Base-by-base conservation (phyloP, 2,329 filamentous ascomycete species). In the Didymella glomerata region DNA sequence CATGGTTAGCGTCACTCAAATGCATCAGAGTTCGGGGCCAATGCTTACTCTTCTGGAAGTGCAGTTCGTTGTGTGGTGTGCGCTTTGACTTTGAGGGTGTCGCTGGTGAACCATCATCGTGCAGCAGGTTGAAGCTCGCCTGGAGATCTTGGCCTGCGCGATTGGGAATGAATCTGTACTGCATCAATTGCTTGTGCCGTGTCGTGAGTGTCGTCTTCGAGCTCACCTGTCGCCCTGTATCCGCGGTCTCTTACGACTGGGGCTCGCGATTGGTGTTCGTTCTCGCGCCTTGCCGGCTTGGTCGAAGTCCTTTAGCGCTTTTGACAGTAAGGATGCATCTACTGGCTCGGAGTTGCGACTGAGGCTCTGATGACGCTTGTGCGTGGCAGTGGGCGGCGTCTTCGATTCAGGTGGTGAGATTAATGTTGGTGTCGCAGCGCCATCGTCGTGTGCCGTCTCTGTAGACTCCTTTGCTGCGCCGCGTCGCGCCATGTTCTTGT, bases 91-190 rank as follows among this genome's bases (percentile, higher is more conserved):
- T 91, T 4, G 93, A 94, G 1, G 94, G 92, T 1, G 93, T 97
- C 13, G 94, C 91, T 20, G 95, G 95, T 20, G 94, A 97, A 38
- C 90, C 93, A 75, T 97, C 93, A 63, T 97, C 94, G 72, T 96
- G 91, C 27, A 98, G 83, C 54, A 98, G 82, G 74, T 89, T 97
- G 79, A 95, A 98, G 77, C 93, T 96, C 52, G 94, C 93, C 75
- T 94, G 91, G 24, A 98, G 82, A 77, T 99, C 95, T 77, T 97
- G 93, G 6, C 94, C 95, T 65, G 93, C 90, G 41, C 95, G 87
- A 69, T 95, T 96, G 27, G 95, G 95, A 67, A 99, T 98, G 76
- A 99, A 99, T 70, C 95, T 96, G 74, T 10, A 48, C 56, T 30
- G 52, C 50, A 32, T 56, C 50, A 57, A 47, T 40, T 38, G 27